Percentiles rank a stretch among this genome's conserved stretches.
Conservation (phyloP, 345 rosid species). For the Aegle marmelos region DNA sequence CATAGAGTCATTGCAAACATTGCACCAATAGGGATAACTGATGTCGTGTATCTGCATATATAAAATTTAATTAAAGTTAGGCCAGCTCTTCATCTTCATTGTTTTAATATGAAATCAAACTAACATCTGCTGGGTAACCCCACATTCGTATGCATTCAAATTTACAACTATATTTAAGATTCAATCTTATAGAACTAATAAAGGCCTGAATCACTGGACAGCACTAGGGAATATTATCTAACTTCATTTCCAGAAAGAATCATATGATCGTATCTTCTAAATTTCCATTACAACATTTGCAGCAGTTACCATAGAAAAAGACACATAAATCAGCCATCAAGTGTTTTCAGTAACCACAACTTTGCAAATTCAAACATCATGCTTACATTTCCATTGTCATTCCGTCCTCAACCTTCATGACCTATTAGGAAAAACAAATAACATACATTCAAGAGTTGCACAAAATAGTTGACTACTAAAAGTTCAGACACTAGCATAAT, state of each 20-base stretch:
- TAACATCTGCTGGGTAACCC: background rate
- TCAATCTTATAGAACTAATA: background rate
- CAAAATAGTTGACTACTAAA: background rate
- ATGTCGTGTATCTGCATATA: conserved; percentile 64
- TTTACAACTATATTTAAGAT: background rate
- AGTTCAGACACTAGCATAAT: conserved; percentile 3
- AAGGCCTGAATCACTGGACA: background rate
- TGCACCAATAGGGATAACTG: conserved; percentile 94
- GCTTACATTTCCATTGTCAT: conserved; percentile 95
- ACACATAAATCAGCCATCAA: background rate
- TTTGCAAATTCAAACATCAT: background rate
- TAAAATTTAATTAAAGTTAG: conserved; percentile 15
- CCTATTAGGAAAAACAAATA: conserved; percentile 34
- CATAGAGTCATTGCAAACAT: conserved; percentile 98
- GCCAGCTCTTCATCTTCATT: background rate
- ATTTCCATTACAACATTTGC: background rate
- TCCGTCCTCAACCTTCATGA: conserved; percentile 88
- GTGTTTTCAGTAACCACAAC: background rate
- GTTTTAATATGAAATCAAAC: background rate
- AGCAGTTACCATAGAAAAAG: background rate
- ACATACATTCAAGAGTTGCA: background rate
- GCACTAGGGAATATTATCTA: background rate
- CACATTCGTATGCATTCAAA: background rate
- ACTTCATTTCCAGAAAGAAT: background rate
- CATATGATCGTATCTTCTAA: background rate